A percentile compares a stretch with the other conserved stretches of the same genome.
Evolutionary conservation across 306 rosid species (phyloP).

Genomic region (Begonia fuchsioides): DNA sequence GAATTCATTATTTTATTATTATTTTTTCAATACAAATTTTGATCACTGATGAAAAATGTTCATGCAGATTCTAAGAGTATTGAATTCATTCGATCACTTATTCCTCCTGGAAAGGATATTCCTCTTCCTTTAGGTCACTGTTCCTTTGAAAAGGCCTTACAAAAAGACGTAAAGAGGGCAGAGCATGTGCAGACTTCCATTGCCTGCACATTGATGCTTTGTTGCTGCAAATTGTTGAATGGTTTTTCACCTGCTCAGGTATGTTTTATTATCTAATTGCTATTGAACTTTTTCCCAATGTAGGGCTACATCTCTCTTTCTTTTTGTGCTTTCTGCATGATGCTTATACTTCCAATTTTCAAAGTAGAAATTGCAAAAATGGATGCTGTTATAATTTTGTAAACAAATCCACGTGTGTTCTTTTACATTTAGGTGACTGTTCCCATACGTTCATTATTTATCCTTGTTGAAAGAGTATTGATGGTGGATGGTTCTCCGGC

Average conservation of each 20-base stretch:
- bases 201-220: constrained; percentile 44
- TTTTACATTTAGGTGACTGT: constrained; percentile 39
- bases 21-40: too few relatives aligned
- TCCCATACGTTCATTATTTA: constrained; percentile 44
- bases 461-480: constrained; percentile 62
- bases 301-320: too few relatives aligned
- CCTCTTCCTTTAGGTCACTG: constrained; percentile 51
- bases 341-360: too few relatives aligned
- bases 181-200: constrained; percentile 24
- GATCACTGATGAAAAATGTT: not conserved
- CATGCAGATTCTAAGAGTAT: constrained; percentile 33
- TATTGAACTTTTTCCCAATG: constrained; percentile 1
- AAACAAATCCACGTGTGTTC: not conserved
- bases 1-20: constrained; percentile 11
- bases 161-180: constrained; percentile 25
- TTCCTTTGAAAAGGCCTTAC: constrained; percentile 22
- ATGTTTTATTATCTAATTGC: constrained; percentile 3
- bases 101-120: constrained; percentile 44
- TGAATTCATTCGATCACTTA: constrained; percentile 33
- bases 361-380: constrained; percentile 6
- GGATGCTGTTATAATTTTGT: constrained; percentile 1
- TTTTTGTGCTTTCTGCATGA: too few relatives aligned
- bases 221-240: constrained; percentile 65
- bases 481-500: constrained; percentile 66
- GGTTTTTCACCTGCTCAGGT: constrained; percentile 73